Evolutionary conservation across 176 grass and related monocot genomes (phyloP), one percentile per base, ranked within the genome.

Genomic region (Olyra latifolia): DNA sequence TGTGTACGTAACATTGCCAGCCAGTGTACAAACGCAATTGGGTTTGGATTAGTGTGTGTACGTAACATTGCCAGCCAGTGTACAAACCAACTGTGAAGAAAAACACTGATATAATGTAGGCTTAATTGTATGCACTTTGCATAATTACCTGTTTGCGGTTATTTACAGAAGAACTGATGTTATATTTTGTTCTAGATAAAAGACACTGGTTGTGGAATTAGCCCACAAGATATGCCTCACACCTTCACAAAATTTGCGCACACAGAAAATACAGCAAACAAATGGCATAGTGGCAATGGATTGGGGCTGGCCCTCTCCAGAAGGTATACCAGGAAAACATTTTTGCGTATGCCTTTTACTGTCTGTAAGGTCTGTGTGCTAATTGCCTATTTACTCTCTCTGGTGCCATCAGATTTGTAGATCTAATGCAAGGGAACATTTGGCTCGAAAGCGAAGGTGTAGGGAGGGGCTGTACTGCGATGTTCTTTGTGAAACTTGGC

Each of bases 261-360:
- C 12, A 20, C 60, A 0, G 78, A 84, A 53, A 84, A 80, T 41
- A 45, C 53, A 27, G 62, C 24, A 52, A 53, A 22, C 25, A 80
- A 80, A 75, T 24, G 27, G 70, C 19, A 74, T 0, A 46, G 22
- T 6, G 76, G 94, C 44, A 90, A 73, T 3, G 91, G 91, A 42
- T 75, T 97, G 62, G 94, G 94, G 10, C 82, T 97, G 63, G 94
- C 91, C 28, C 89, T 97, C 61, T 94, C 74, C 57, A 97, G 86
- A 79, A 97, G 94, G 94, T 94, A 97, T 54, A 41, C 9, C 5
- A 68, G 50, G 13, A 76, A 70, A 79, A 27, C 15, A 44, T 66
- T 32, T 46, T 66, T 87, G 11, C 60, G 27, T 49, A 54, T 83
- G 16, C 20, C 57, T 44, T 75, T 48, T 9, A 65, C 1, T 7